Base-by-base conservation (phyloP, 331 rosid genomes). In the Arachis monticola region DNA sequence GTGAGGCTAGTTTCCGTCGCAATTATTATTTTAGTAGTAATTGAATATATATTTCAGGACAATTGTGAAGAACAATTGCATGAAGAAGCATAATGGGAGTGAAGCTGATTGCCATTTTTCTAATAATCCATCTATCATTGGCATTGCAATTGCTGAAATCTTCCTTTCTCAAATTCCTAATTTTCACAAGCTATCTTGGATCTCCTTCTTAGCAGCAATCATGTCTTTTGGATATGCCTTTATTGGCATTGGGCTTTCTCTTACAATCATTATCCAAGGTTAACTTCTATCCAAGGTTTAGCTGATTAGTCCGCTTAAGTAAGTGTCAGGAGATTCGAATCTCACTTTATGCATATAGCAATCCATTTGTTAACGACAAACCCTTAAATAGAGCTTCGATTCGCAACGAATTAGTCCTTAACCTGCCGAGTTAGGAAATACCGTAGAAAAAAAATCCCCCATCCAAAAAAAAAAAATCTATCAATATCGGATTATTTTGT, bases 181-280 rank as follows among this genome's bases (percentile, higher is more conserved):
- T 56, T 90, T 90, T 70, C 84, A 79, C 83, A 80, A 87, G 41
- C 58, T 84, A 45, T 41, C 88, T 38, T 61, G 81, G 81, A 83
- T 87, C 53, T 85, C 92, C 3, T 63, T 75, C 64, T 0, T 82
- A 22, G 92, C 96, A 14, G 85, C 92, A 30, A 6, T 42, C 13
- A 87, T 80, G 82, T 88, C 96, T 10, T 82, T 90, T 52, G 92
- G 87, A 3, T 90, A 90, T 32, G 81, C 92, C 30, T 55, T 30
- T 9, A 82, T 82, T 30, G 89, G 89, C 1, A 42, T 82, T 10
- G 89, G 84, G 72, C 92, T 87, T 73, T 85, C 92, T 52, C 63
- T 86, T 64, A 40, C 76, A 10, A 51, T 62, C 7, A 65, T 87
- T 81, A 38, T 75, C 68, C 55, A 57, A 11, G 92, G 92, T 85